Evolutionary conservation across 306 rosid species (phyloP).

Genomic region (Prinsepia uniflora): DNA sequence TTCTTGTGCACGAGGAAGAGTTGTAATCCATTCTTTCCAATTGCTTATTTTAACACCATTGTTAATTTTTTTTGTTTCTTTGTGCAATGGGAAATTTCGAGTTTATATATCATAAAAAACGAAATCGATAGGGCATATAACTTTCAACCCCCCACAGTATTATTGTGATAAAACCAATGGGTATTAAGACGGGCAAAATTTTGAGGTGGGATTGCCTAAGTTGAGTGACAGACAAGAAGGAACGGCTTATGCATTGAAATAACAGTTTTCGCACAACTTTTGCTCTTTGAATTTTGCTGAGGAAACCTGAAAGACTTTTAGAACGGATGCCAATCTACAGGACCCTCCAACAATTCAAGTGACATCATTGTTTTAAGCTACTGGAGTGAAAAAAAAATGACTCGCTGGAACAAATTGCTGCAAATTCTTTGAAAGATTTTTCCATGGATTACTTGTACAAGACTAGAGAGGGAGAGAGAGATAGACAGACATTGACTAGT

Average conservation of each 20-base stretch:
- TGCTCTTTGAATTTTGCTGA: too few species aligned
- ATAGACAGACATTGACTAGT: constrained; percentile 10
- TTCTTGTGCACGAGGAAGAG: background rate
- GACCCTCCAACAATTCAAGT: too few species aligned
- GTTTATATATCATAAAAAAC: too few species aligned
- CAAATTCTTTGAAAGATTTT: background rate
- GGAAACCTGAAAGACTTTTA: too few species aligned
- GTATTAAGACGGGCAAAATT: background rate
- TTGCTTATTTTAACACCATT: background rate
- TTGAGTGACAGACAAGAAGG: background rate
- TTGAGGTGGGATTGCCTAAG: background rate
- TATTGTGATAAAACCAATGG: too few species aligned
- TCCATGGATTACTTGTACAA: background rate
- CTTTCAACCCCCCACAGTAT: too few species aligned
- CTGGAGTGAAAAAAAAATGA: background rate
- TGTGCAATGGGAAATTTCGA: too few species aligned
- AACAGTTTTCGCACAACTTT: too few species aligned
- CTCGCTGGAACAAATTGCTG: background rate
- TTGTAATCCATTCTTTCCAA: background rate
- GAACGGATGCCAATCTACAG: too few species aligned
- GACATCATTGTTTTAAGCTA: too few species aligned
- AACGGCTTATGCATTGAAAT: too few species aligned
- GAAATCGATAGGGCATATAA: too few species aligned
- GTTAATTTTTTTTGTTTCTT: background rate
- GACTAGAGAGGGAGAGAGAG: background rate